Evolutionary conservation across 2,329 filamentous ascomycete species (phyloP).

Genomic region (Neopestalotiopsis sp.): DNA sequence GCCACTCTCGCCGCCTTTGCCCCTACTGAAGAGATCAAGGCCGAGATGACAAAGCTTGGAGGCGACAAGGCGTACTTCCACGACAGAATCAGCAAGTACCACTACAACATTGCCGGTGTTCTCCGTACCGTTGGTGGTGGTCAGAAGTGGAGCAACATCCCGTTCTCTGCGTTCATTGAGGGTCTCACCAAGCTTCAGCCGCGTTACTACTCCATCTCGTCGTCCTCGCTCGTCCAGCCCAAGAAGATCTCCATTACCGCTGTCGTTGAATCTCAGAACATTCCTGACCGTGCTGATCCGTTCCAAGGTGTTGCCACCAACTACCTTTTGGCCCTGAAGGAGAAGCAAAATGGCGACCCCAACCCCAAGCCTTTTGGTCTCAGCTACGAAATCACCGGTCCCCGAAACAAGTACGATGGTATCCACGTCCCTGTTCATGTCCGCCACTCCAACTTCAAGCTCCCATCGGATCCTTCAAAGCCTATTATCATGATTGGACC

Average conservation of each 20-base stretch:
- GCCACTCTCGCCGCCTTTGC: slow-evolving; percentile 87
- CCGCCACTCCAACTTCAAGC: slow-evolving; percentile 98
- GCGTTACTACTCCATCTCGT: slow-evolving; percentile 99
- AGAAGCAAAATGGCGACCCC: slow-evolving; percentile 92
- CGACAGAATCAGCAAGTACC: slow-evolving; percentile 78
- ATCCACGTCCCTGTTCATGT: slow-evolving; percentile 95
- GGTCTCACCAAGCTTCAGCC: slow-evolving; percentile 93
- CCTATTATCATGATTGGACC: slow-evolving; percentile 96
- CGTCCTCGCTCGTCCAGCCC: slow-evolving; percentile 91
- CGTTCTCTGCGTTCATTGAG: slow-evolving; percentile 95
- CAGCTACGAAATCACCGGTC: slow-evolving; percentile 85
- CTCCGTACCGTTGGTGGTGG: slow-evolving; percentile 75
- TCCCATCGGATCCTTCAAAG: slow-evolving; percentile 92
- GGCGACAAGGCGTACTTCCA: slow-evolving; percentile 96
- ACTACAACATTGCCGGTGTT: slow-evolving; percentile 88
- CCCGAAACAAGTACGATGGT: slow-evolving; percentile 95
- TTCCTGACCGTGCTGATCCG: slow-evolving; percentile 76
- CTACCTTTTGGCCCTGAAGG: slow-evolving; percentile 91
- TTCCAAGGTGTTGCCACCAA: slow-evolving; percentile 97
- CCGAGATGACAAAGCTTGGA: slow-evolving; percentile 87
- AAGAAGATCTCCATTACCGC: slow-evolving; percentile 95
- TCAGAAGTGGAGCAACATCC: slow-evolving; percentile 80
- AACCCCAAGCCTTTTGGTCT: slow-evolving; percentile 82
- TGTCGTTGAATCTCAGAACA: slow-evolving; percentile 82
- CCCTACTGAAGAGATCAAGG: slow-evolving; percentile 81